Evolutionary conservation across 2,329 filamentous ascomycete genomes (phyloP).

Genomic region (Colletotrichum acutatum): DNA sequence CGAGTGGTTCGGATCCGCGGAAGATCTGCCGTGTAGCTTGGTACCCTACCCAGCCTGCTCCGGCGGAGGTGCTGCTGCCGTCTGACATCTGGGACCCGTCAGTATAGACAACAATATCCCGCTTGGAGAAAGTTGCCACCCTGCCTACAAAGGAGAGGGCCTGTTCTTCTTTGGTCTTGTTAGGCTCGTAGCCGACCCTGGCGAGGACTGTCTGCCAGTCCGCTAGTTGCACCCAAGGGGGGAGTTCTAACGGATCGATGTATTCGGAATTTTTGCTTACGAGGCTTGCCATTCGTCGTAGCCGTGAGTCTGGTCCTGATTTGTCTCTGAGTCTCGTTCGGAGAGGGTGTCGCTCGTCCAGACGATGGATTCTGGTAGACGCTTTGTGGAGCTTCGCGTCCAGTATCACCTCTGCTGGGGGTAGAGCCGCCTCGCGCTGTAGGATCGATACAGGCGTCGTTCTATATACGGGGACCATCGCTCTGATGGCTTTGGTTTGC

Average conservation of each 20-base stretch:
- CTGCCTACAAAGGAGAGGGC: not conserved
- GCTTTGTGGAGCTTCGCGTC: too few species aligned
- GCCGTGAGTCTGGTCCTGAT: not conserved
- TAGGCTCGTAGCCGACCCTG: not conserved
- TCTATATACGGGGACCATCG: too few species aligned
- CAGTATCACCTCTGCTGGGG: too few species aligned
- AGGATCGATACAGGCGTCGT: too few species aligned
- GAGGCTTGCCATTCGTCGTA: not conserved
- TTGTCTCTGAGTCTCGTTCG: too few species aligned
- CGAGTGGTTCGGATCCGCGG: not conserved
- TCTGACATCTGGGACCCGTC: not conserved
- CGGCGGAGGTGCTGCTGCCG: not conserved
- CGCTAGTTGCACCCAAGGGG: not conserved
- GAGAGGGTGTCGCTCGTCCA: too few species aligned
- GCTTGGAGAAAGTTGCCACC: not conserved
- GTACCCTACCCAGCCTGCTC: not conserved
- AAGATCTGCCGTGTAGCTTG: constrained; percentile 1
- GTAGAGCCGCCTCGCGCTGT: too few species aligned
- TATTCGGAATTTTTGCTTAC: not conserved
- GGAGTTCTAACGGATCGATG: not conserved
- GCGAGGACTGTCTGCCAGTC: not conserved
- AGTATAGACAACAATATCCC: not conserved
- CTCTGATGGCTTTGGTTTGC: too few species aligned
- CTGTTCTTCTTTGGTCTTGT: not conserved
- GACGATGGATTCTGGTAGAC: too few species aligned